Evolutionary conservation across 2,329 filamentous ascomycete species (phyloP).

Genomic region (Chaetomium globosum): DNA sequence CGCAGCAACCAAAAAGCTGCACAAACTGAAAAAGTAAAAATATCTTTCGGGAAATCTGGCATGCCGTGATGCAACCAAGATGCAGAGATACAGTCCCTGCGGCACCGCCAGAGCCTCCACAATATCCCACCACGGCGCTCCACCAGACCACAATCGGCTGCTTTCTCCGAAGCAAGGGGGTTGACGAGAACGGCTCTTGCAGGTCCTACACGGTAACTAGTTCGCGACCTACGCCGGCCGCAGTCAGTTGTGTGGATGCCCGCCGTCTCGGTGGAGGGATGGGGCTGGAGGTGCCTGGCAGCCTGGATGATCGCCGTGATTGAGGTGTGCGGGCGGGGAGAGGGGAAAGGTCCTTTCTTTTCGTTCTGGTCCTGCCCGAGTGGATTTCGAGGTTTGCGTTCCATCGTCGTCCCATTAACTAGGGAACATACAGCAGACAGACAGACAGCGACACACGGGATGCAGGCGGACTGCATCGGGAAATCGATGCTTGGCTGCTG

Average conservation of each 20-base stretch:
- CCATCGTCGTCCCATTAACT: background rate
- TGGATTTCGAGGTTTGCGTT: background rate
- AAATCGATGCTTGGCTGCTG: constrained; percentile 32
- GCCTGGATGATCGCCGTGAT: background rate
- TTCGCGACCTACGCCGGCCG: too few species aligned
- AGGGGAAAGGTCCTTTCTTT: background rate
- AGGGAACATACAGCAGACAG: background rate
- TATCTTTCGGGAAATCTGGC: constrained; percentile 35
- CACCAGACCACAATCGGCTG: constrained; percentile 12
- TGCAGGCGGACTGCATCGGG: constrained; percentile 20
- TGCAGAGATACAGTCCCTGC: constrained; percentile 25
- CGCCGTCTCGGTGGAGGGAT: constrained; percentile 5
- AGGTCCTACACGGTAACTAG: background rate
- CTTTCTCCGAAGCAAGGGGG: constrained; percentile 14
- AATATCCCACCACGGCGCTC: constrained; percentile 19
- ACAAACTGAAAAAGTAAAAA: constrained; percentile 36
- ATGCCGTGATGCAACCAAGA: constrained; percentile 32
- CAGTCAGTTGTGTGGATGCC: background rate
- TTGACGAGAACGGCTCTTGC: constrained; percentile 7
- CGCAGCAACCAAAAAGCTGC: constrained; percentile 33
- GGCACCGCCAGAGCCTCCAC: constrained; percentile 35
- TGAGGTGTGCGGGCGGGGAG: too few species aligned
- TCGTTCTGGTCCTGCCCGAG: background rate
- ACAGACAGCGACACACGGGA: background rate
- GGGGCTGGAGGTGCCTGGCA: background rate